Conservation (phyloP, 495 filamentous ascomycete genomes). For the Chaetomium fimeti region DNA sequence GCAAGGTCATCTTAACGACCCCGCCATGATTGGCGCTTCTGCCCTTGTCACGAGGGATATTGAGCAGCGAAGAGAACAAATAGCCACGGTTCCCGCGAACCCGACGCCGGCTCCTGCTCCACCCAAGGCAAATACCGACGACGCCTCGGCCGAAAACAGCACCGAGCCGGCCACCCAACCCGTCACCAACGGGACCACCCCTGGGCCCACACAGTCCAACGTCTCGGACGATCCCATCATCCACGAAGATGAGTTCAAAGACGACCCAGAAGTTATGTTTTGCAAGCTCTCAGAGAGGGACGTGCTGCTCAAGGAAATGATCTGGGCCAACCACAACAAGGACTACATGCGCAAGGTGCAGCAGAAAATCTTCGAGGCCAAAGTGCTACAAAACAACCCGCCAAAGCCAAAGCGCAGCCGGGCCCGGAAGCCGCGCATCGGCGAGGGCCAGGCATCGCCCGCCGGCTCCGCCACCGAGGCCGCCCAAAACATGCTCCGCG, state of each 20-base stretch:
- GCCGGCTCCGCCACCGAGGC: conserved; percentile 68
- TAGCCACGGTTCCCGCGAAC: conserved; percentile 14
- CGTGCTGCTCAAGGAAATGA: conserved; percentile 72
- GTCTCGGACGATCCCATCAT: conserved; percentile 56
- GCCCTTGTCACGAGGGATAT: conserved; percentile 35
- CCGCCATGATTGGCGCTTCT: conserved; percentile 45
- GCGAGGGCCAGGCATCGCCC: conserved; percentile 55
- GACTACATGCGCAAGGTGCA: conserved; percentile 83
- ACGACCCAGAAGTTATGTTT: conserved; percentile 78
- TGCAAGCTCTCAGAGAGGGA: conserved; percentile 72
- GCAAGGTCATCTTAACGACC: conserved; percentile 48
- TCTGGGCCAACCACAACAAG: conserved; percentile 93
- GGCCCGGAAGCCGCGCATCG: conserved; percentile 55
- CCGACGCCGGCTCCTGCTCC: neutral
- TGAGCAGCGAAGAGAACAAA: conserved; percentile 29
- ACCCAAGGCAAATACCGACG: neutral
- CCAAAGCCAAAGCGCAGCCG: conserved; percentile 51
- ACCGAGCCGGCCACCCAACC: neutral
- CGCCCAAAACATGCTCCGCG: conserved; percentile 68
- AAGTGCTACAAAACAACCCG: conserved; percentile 56
- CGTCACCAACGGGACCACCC: neutral
- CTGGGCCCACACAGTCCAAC: conserved; percentile 19
- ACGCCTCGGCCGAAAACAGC: neutral
- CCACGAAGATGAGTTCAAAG: conserved; percentile 72
- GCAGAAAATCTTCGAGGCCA: conserved; percentile 66